A percentile compares a stretch with the other conserved stretches of the same genome.
Evolutionary conservation across 2,329 filamentous ascomycete species (phyloP).

Genomic region (Paraconiothyrium sp.): DNA sequence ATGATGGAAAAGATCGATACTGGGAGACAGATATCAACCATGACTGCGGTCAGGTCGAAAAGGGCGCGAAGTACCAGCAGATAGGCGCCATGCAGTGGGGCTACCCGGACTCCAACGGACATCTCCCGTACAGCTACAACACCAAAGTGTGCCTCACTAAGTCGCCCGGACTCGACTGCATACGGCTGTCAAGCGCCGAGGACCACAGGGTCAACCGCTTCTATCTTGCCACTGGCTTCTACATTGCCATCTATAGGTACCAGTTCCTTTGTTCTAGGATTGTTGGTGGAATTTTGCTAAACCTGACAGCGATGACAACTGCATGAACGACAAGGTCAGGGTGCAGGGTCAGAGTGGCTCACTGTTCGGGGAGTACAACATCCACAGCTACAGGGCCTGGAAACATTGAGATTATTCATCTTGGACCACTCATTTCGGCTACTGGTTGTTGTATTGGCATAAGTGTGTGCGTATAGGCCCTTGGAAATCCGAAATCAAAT

Average conservation of each 20-base stretch:
- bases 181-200: background rate
- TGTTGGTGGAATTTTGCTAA: background rate
- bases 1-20: background rate
- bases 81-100: background rate
- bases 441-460: no score
- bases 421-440: no score
- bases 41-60: background rate
- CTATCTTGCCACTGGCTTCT: background rate
- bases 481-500: no score
- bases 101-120: background rate
- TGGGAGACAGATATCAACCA: background rate
- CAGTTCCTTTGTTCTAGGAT: background rate
- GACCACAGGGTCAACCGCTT: background rate
- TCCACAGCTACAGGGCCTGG: background rate
- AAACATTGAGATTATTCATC: background rate
- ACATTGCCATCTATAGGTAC: background rate
- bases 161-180: background rate
- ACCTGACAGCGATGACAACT: background rate
- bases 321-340: background rate
- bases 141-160: background rate
- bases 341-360: background rate
- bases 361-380: background rate
- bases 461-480: no score
- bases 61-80: background rate
- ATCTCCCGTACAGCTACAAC: background rate